phyloP scores from a whole-genome alignment of 345 rosid genomes.

The Boechera divaricarpa region DNA sequence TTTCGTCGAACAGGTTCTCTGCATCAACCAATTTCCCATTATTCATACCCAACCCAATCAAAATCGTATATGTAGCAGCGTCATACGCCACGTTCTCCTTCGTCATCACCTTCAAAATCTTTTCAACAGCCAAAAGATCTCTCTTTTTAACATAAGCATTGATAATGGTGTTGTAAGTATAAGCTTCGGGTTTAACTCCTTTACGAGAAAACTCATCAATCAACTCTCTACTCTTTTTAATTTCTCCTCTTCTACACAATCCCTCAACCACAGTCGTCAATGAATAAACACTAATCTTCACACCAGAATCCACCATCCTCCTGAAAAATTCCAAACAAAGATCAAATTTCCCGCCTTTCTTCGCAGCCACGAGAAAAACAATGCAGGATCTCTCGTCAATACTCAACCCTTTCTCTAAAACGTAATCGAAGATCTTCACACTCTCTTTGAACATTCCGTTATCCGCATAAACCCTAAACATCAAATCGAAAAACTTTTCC shows the following conservation, averaged over 20 bases:
- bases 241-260: constrained; percentile 57
- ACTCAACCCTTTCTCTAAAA: constrained; percentile 53
- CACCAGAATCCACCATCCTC: constrained; percentile 42
- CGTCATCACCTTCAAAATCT: constrained; percentile 63
- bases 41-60: constrained; percentile 49
- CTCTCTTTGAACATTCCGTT: constrained; percentile 57
- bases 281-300: no score
- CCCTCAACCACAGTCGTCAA: constrained; percentile 37
- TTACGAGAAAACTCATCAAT: constrained; percentile 48
- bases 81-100: constrained; percentile 53
- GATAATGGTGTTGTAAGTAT: constrained; percentile 64
- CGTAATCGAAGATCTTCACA: constrained; percentile 52
- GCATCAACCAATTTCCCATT: constrained; percentile 51
- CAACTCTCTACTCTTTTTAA: constrained; percentile 54
- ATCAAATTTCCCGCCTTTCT: constrained; percentile 47
- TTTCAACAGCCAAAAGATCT: constrained; percentile 51
- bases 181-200: constrained; percentile 63
- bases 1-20: constrained; percentile 67
- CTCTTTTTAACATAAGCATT: constrained; percentile 55
- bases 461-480: constrained; percentile 67
- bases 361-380: constrained; percentile 63
- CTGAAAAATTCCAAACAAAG: constrained; percentile 31
- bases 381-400: constrained; percentile 71
- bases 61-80: constrained; percentile 59
- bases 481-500: constrained; percentile 57